Base-by-base conservation (phyloP, 805 yeast genomes). In the Lachancea thermotolerans region DNA sequence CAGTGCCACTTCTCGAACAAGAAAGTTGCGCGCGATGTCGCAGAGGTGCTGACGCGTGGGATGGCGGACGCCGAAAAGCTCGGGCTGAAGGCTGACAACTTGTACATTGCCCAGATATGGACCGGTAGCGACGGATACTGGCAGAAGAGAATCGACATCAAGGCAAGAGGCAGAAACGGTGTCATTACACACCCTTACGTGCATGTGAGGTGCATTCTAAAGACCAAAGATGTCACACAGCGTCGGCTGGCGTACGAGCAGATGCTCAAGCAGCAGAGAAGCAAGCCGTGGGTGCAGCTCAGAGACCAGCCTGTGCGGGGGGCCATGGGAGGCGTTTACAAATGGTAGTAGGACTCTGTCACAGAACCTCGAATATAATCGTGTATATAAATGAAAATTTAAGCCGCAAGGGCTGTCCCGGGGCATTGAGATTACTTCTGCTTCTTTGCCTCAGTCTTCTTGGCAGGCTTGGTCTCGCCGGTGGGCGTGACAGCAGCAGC, bases 131-230 rank as follows among this genome's bases (percentile, higher is more conserved):
- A 91, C 64, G 96, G 95, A 16, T 59, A 67, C 42, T 79, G 84
- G 81, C 57, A 60, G 27, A 82, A 78, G 63, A 76, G 93, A 62
- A 65, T 80, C 9, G 96, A 91, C 55, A 73, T 75, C 60, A 89
- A 88, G 69, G 96, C 93, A 52, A 81, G 98, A 70, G 96, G 96
- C 52, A 79, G 96, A 65, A 73, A 77, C 16, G 98, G 98, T 61
- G 67, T 85, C 46, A 75, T 85, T 41, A 75, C 73, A 29, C 93
- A 86, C 58, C 79, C 85, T 49, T 84, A 77, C 62, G 81, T 88
- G 42, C 95, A 91, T 65, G 79, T 90, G 29, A 79, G 83, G 68
- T 85, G 86, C 37, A 73, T 91, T 47, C 70, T 91, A 47, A 83
- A 80, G 62, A 75, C 87, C 4, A 73, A 77, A 38, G 53, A 58